Evolutionary conservation across 1,139 yeast species (phyloP).

Genomic region (Candida dubliniensis): DNA sequence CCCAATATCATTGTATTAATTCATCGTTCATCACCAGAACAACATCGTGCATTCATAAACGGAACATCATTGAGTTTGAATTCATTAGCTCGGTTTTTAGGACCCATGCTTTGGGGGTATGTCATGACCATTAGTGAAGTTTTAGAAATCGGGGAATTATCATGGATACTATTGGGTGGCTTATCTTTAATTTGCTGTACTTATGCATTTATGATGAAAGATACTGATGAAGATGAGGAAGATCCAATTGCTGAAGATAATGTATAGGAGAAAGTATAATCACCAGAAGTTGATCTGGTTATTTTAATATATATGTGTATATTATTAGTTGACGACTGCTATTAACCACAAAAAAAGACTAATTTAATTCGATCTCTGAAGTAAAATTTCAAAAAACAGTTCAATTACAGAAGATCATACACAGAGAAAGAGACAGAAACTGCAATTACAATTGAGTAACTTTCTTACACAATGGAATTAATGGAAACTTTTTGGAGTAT

Average conservation of each 20-base stretch:
- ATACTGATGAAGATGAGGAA: conserved; percentile 30
- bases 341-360: no score
- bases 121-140: conserved; percentile 51
- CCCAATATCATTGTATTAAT: conserved; percentile 46
- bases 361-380: no score
- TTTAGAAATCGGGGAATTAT: conserved; percentile 44
- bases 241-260: conserved; percentile 2
- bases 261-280: background rate
- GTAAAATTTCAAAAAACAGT: no score
- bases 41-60: conserved; percentile 52
- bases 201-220: conserved; percentile 36
- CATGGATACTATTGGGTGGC: conserved; percentile 49
- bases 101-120: conserved; percentile 60
- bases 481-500: no score
- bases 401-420: no score
- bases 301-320: background rate
- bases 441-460: no score
- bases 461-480: no score
- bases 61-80: conserved; percentile 50
- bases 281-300: background rate
- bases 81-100: conserved; percentile 57
- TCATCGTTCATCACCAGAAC: conserved; percentile 45
- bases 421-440: no score
- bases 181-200: conserved; percentile 33
- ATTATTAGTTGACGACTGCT: background rate